phyloP scores from a whole-genome alignment of 2,329 filamentous ascomycete genomes.

The Chrysoporthe deuterocubensis region DNA sequence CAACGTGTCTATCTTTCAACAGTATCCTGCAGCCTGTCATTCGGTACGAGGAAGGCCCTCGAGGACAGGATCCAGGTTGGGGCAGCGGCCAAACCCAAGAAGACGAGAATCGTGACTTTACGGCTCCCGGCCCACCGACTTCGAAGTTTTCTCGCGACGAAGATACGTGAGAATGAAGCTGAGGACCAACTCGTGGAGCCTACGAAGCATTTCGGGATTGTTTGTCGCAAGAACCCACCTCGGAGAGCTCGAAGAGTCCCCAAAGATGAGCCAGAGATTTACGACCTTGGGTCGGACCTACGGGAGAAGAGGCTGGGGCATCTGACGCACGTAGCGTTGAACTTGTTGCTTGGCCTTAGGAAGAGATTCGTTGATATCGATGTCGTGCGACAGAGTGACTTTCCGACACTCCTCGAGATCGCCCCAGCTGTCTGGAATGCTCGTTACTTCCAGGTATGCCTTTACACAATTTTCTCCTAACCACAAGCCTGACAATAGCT shows the following conservation, averaged over 20 bases:
- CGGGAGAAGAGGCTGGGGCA: constrained; percentile 18
- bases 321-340: constrained; percentile 16
- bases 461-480: neutral
- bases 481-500: neutral
- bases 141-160: neutral
- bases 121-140: neutral
- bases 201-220: neutral
- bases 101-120: neutral
- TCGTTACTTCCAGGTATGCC: constrained; percentile 23
- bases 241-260: constrained; percentile 3
- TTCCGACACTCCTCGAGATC: constrained; percentile 22
- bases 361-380: constrained; percentile 8
- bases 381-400: neutral
- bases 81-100: neutral
- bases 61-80: neutral
- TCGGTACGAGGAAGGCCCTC: neutral
- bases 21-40: constrained; percentile 15
- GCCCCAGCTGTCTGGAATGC: constrained; percentile 27
- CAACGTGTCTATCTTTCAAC: constrained; percentile 18
- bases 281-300: neutral
- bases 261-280: neutral
- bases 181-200: neutral
- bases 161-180: neutral
- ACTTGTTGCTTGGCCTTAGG: constrained; percentile 16
- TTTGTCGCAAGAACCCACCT: neutral